Evolutionary conservation across 2,329 filamentous ascomycete genomes (phyloP), one percentile per base, ranked within the genome.

Genomic region (Zelopaecilomyces penicillatus): DNA sequence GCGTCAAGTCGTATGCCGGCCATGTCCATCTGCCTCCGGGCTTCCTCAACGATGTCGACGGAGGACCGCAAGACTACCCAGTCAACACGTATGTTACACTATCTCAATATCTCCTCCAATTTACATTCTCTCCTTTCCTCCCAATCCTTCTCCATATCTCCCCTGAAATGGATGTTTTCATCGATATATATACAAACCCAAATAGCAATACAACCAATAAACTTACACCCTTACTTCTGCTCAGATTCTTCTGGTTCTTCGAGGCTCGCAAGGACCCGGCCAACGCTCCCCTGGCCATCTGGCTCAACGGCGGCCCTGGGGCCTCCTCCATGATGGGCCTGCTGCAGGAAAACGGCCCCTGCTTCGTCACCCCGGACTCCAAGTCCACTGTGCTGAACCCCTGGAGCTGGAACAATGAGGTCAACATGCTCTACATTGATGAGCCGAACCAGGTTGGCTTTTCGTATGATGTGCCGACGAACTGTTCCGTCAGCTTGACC

Each of bases 371-470:
- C 43, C 57, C 71, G 49, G 64, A 73, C 41, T 68, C 66, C 35
- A 71, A 75, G 44, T 69, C 70, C 28, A 81, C 76, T 1, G 63
- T 69, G 27, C 66, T 74, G 26, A 73, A 78, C 46, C 69, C 75
- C 42, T 84, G 76, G 74, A 77, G 78, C 35, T 85, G 80, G 80
- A 80, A 84, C 59, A 70, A 63, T 32, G 60, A 65, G 43, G 67
- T 67, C 47, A 71, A 71, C 50, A 67, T 72, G 66, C 65, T 80
- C 6, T 80, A 75, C 60, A 71, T 80, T 44, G 73, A 76, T 56
- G 68, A 74, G 73, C 82, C 81, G 8, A 80, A 80, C 47, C 81
- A 86, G 59, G 76, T 85, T 33, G 77, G 78, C 35, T 80, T 84
- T 51, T 84, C 80, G 2, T 80, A 77, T 57, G 85, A 87, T 56